Base-by-base conservation (phyloP, 1,139 yeast genomes). In the Eremothecium cymbalariae region DNA sequence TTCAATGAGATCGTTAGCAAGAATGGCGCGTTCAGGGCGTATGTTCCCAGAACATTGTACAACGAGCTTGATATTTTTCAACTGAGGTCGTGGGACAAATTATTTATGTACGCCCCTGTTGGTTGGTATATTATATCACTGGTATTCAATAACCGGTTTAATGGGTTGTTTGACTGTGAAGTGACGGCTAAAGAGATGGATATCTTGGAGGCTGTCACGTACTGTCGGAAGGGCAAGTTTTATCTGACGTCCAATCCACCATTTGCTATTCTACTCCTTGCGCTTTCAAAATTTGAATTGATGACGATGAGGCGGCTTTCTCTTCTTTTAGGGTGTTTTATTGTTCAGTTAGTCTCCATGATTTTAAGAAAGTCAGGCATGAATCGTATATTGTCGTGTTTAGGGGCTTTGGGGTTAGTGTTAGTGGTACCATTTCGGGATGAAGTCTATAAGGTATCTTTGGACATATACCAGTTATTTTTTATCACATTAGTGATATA, bases 351-450 rank as follows among this genome's bases (percentile, higher is more conserved):
- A 27, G 57, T 74, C 0, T 81, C 66, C 53, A 58, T 64, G 38
- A 64, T 69, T 0, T 54, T 79, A 41, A 66, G 79, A 43, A 50
- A 63, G 9, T 57, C 67, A 23, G 70, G 70, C 9, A 67, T 74
- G 29, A 56, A 70, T 19, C 48, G 65, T 4, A 9, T 50, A 0
- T 57, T 72, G 7, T 63, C 81, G 1, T 44, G 67, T 7, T 53
- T 69, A 21, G 74, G 74, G 0, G 51, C 74, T 0, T 38, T 62
- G 1, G 43, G 77, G 33, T 57, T 79, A 5, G 47, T 66, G 1
- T 48, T 73, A 32, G 85, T 81, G 45, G 73, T 72, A 43, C 60
- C 82, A 1, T 56, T 74, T 32, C 65, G 70, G 3, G 60, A 72
- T 2, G 72, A 70, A 42, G 63, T 75, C 2, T 60, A 77, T 35